Evolutionary conservation across 495 filamentous ascomycete species (phyloP).

Genomic region (Penicillium herquei): DNA sequence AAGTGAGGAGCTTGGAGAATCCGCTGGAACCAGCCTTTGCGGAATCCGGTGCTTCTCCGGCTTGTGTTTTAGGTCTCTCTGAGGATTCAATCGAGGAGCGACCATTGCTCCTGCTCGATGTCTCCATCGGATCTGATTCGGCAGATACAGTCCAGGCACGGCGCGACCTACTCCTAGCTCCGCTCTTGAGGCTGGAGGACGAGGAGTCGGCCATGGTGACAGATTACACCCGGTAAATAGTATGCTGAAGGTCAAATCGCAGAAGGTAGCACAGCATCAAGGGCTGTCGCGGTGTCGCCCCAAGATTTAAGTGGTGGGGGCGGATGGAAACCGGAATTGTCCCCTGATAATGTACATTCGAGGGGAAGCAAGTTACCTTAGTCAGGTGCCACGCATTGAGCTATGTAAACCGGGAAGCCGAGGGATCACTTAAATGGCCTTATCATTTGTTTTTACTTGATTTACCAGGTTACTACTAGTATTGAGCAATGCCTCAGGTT

Average conservation of each 20-base stretch:
- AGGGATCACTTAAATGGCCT: too few relatives aligned
- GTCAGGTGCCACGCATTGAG: not conserved
- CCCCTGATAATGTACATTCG: not conserved
- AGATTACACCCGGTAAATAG: slow-evolving; percentile 5
- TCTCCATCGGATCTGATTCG: slow-evolving; percentile 34
- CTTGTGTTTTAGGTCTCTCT: slow-evolving; percentile 45
- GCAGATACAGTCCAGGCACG: slow-evolving; percentile 35
- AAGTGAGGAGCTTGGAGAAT: slow-evolving; percentile 54
- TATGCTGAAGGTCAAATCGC: slow-evolving; percentile 3
- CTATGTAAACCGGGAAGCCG: too few relatives aligned
- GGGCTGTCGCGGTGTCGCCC: not conserved
- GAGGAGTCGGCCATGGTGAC: slow-evolving; percentile 32
- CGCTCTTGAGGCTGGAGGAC: slow-evolving; percentile 27
- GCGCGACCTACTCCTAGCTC: slow-evolving; percentile 20
- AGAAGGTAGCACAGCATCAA: slow-evolving; percentile 8
- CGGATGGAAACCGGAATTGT: not conserved
- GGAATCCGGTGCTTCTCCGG: slow-evolving; percentile 36
- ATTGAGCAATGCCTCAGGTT: too few relatives aligned
- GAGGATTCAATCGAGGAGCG: slow-evolving; percentile 44
- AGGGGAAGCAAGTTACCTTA: not conserved
- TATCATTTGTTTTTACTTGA: too few relatives aligned
- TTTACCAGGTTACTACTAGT: too few relatives aligned
- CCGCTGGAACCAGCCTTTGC: slow-evolving; percentile 39
- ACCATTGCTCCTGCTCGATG: slow-evolving; percentile 39
- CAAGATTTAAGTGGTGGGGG: not conserved